Evolutionary conservation across 441 rosid species (phyloP).

Genomic region (Adansonia rubrostipa): DNA sequence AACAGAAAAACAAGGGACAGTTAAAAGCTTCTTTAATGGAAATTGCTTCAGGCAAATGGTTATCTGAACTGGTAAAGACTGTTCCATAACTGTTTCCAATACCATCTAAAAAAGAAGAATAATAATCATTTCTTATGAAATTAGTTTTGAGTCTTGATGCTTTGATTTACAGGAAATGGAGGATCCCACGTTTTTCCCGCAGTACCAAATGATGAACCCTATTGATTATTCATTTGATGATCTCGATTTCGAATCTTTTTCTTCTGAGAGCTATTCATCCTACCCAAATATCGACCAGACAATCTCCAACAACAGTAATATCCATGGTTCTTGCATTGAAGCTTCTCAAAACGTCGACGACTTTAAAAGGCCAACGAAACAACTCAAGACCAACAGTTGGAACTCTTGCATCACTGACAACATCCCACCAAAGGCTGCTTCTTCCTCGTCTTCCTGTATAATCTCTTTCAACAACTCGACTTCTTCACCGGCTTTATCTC

Average conservation of each 20-base stretch:
- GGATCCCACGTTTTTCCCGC: slow-evolving; percentile 38
- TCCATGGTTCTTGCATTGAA: slow-evolving; percentile 10
- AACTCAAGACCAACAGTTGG: slow-evolving; percentile 37
- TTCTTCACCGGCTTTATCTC: slow-evolving; percentile 33
- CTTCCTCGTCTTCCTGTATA: slow-evolving; percentile 47
- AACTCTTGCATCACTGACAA: slow-evolving; percentile 24
- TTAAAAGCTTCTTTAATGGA: slow-evolving; percentile 34
- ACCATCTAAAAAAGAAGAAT: background rate
- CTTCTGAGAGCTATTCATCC: slow-evolving; percentile 33
- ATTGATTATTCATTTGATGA: slow-evolving; percentile 45
- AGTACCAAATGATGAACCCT: slow-evolving; percentile 35
- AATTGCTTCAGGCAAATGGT: slow-evolving; percentile 40
- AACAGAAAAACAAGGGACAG: slow-evolving; percentile 5
- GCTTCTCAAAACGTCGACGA: slow-evolving; percentile 21
- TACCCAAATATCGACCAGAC: slow-evolving; percentile 23
- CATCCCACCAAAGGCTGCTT: slow-evolving; percentile 31
- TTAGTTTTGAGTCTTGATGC: background rate
- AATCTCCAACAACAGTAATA: slow-evolving; percentile 14
- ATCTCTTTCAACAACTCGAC: slow-evolving; percentile 50
- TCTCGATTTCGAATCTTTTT: slow-evolving; percentile 35
- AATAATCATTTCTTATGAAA: background rate
- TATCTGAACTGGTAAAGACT: slow-evolving; percentile 41
- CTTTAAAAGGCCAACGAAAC: slow-evolving; percentile 39
- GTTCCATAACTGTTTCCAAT: background rate
- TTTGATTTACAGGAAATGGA: slow-evolving; percentile 38